Conservation (phyloP, 768 basidiomycete species). For the Collybia mongolica region DNA sequence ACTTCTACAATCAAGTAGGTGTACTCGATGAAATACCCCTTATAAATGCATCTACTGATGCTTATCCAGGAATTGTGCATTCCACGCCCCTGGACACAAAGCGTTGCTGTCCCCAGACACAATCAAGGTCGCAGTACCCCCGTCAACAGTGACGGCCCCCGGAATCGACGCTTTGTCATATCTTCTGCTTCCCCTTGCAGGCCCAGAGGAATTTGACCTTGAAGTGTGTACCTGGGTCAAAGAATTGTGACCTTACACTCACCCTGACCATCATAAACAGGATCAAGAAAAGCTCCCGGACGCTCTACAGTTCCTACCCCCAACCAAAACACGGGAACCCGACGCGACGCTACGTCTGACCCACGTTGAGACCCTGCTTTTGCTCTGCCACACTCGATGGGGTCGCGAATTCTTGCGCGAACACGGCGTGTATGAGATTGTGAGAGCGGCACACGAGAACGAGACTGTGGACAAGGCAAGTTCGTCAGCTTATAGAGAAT, state of each 20-base stretch:
- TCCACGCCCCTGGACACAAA: conserved; percentile 64
- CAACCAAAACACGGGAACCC: conserved; percentile 79
- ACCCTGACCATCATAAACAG: conserved; percentile 31
- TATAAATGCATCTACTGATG: not conserved
- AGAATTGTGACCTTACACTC: not conserved
- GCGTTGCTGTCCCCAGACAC: conserved; percentile 71
- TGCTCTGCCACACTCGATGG: conserved; percentile 88
- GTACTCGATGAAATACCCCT: not conserved
- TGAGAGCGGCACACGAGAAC: conserved; percentile 72
- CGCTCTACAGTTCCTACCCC: conserved; percentile 84
- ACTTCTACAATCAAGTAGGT: conserved; percentile 83
- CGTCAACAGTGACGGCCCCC: conserved; percentile 56
- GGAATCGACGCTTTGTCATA: conserved; percentile 86
- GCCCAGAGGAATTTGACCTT: conserved; percentile 92
- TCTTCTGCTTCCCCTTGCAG: conserved; percentile 87
- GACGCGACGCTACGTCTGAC: conserved; percentile 77
- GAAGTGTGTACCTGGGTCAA: conserved; percentile 50
- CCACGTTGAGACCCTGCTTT: conserved; percentile 85
- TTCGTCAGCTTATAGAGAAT: conserved; percentile 4
- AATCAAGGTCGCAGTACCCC: conserved; percentile 50
- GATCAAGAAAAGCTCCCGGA: conserved; percentile 86
- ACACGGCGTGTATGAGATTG: conserved; percentile 84
- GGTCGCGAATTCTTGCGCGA: conserved; percentile 79
- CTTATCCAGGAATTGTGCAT: conserved; percentile 69
- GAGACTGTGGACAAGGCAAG: conserved; percentile 79